Percentiles rank a stretch among this genome's conserved stretches.
Evolutionary conservation across 495 filamentous ascomycete genomes (phyloP).

Genomic region (Penicillium dipodomyicola): DNA sequence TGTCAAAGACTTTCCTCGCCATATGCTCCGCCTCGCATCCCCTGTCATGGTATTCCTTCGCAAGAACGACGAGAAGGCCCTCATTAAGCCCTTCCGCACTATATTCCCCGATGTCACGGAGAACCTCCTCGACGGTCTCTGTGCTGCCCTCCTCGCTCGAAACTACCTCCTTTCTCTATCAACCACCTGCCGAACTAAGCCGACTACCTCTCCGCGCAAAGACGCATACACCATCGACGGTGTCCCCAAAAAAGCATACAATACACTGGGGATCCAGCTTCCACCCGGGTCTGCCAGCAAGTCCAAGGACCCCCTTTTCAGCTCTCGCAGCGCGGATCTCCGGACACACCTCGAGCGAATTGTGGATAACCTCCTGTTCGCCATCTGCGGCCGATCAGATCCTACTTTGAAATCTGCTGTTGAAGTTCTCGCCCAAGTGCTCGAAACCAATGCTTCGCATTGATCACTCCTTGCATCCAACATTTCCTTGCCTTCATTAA

Average conservation of each 20-base stretch:
- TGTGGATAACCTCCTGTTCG: slow-evolving; percentile 43
- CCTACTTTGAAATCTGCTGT: slow-evolving; percentile 42
- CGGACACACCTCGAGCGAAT: slow-evolving; percentile 38
- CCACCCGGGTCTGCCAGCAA: slow-evolving; percentile 29
- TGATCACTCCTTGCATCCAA: slow-evolving; percentile 11
- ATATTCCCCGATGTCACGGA: slow-evolving; percentile 58
- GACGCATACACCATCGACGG: slow-evolving; percentile 31
- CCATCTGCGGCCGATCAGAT: slow-evolving; percentile 39
- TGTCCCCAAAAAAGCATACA: slow-evolving; percentile 39
- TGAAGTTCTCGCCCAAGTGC: slow-evolving; percentile 42
- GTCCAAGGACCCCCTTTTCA: slow-evolving; percentile 34
- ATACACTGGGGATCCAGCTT: slow-evolving; percentile 36
- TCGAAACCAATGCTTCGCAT: slow-evolving; percentile 36
- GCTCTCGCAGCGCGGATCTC: slow-evolving; percentile 34
- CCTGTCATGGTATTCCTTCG: slow-evolving; percentile 45
- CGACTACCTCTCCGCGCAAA: slow-evolving; percentile 18
- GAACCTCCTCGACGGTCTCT: slow-evolving; percentile 59
- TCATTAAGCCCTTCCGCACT: slow-evolving; percentile 49
- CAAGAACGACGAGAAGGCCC: slow-evolving; percentile 38
- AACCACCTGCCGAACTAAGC: slow-evolving; percentile 27
- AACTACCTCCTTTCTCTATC: slow-evolving; percentile 55
- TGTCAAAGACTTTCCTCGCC: slow-evolving; percentile 42
- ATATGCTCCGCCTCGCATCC: slow-evolving; percentile 46
- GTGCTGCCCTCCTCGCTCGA: slow-evolving; percentile 60
- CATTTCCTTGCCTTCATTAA: slow-evolving; percentile 5